Percentiles rank a stretch among this genome's conserved stretches.
phyloP scores from a whole-genome alignment of 495 filamentous ascomycete genomes.

The Xylaria sp. region DNA sequence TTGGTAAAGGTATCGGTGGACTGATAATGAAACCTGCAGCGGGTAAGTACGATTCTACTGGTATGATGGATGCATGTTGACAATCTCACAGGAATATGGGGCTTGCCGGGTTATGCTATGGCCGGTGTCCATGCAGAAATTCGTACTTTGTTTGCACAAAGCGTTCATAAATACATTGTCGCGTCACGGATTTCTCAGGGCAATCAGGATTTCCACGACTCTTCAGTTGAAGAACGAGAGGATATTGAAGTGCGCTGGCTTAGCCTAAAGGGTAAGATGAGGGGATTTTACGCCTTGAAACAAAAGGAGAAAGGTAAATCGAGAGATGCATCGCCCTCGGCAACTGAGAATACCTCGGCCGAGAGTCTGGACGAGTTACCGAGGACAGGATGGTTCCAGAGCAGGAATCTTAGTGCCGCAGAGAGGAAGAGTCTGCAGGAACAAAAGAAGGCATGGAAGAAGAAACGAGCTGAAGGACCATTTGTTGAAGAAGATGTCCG shows the following conservation, averaged over 20 bases:
- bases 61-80: slow-evolving; percentile 23
- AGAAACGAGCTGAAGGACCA: slow-evolving; percentile 38
- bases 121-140: slow-evolving; percentile 78
- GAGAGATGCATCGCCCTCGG: slow-evolving; percentile 30
- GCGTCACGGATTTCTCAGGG: slow-evolving; percentile 76
- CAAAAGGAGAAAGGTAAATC: slow-evolving; percentile 47
- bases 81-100: slow-evolving; percentile 57
- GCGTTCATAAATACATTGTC: slow-evolving; percentile 73
- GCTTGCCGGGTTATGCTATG: slow-evolving; percentile 74
- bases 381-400: slow-evolving; percentile 50
- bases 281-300: slow-evolving; percentile 49
- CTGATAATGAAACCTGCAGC: slow-evolving; percentile 72
- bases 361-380: slow-evolving; percentile 33
- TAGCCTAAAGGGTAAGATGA: slow-evolving; percentile 58
- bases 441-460: slow-evolving; percentile 49
- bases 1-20: slow-evolving; percentile 78
- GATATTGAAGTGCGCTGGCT: slow-evolving; percentile 68
- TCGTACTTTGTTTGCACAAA: slow-evolving; percentile 66
- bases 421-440: slow-evolving; percentile 59
- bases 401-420: slow-evolving; percentile 46
- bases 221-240: slow-evolving; percentile 59
- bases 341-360: slow-evolving; percentile 26
- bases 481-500: slow-evolving; percentile 37
- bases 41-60: slow-evolving; percentile 51
- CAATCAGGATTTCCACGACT: slow-evolving; percentile 61